Percentiles rank a stretch among this genome's conserved stretches.
These are phyloP conservation scores for Aspergillus pseudoviridinutans DNA, from an alignment of 2,329 filamentous ascomycete genomes.

Conservation along the genomic window DNA sequence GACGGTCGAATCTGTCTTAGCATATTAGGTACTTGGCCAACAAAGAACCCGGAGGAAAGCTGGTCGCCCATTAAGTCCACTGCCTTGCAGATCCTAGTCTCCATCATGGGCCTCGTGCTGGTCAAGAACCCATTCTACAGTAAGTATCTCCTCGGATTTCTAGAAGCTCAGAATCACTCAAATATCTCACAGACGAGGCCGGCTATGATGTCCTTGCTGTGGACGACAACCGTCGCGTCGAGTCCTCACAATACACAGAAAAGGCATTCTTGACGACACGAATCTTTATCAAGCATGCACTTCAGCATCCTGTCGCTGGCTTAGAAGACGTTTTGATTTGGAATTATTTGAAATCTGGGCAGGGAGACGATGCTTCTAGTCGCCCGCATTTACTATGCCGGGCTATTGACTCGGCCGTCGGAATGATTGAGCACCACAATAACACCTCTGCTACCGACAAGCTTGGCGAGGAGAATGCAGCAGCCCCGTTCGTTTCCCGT, in stretches of 20 bases:
- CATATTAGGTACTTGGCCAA: conserved; percentile 58
- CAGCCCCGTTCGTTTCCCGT: conserved; percentile 27
- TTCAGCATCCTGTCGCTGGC: conserved; percentile 41
- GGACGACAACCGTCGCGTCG: conserved; percentile 43
- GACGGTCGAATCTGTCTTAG: conserved; percentile 60
- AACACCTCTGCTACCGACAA: conserved; percentile 15
- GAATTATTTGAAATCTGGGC: conserved; percentile 43
- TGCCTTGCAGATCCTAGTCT: conserved; percentile 55
- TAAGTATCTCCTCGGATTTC: conserved; percentile 21
- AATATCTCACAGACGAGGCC: conserved; percentile 49
- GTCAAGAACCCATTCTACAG: conserved; percentile 60
- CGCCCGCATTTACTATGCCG: conserved; percentile 21
- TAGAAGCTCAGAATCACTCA: background rate
- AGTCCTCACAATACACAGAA: conserved; percentile 51
- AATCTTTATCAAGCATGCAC: conserved; percentile 48
- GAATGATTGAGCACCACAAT: conserved; percentile 27
- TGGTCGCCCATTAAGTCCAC: conserved; percentile 54
- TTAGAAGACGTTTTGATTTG: conserved; percentile 52
- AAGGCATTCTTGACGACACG: conserved; percentile 52
- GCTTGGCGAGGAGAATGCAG: conserved; percentile 10
- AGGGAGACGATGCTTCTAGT: background rate
- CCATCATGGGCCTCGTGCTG: conserved; percentile 54
- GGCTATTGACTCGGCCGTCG: conserved; percentile 22
- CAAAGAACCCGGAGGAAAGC: conserved; percentile 48
- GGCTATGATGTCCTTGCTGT: conserved; percentile 53